Conservation (phyloP, 148 eudicot genomes). For the Gaultheria prostrata region DNA sequence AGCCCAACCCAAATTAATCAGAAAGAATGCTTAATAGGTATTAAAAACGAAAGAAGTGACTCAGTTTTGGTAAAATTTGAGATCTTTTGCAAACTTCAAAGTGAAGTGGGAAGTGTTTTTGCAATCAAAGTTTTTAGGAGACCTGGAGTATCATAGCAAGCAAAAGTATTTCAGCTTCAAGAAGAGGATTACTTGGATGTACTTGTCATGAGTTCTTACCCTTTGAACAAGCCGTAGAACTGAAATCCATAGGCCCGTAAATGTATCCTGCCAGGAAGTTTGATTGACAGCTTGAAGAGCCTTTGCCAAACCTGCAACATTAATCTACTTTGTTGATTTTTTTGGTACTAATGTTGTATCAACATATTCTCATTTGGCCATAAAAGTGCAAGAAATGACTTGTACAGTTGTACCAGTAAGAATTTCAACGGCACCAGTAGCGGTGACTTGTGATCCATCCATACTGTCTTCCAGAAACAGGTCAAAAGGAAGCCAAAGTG, state of each 20-base stretch:
- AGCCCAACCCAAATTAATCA: background rate
- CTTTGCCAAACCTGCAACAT: conserved; percentile 60
- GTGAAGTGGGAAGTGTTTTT: conserved; percentile 7
- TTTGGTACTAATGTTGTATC: background rate
- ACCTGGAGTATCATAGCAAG: background rate
- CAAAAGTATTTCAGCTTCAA: background rate
- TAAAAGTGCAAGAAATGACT: background rate
- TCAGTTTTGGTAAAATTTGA: background rate
- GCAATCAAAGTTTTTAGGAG: background rate
- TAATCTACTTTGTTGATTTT: background rate
- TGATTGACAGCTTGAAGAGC: conserved; percentile 77
- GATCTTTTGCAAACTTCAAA: background rate
- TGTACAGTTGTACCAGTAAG: conserved; percentile 71
- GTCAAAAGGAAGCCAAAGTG: conserved; percentile 88
- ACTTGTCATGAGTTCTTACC: conserved; percentile 37
- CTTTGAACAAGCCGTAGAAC: conserved; percentile 91
- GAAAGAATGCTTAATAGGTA: background rate
- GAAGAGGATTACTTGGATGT: background rate
- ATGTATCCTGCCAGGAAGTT: conserved; percentile 84
- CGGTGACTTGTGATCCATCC: conserved; percentile 71
- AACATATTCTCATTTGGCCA: background rate
- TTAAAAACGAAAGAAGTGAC: background rate
- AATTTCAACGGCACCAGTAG: conserved; percentile 77
- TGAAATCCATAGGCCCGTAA: conserved; percentile 83
- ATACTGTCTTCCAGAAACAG: conserved; percentile 84